Evolutionary conservation across 1,284 basidiomycete species (phyloP).

Genomic region (Entoloma clypeatum): DNA sequence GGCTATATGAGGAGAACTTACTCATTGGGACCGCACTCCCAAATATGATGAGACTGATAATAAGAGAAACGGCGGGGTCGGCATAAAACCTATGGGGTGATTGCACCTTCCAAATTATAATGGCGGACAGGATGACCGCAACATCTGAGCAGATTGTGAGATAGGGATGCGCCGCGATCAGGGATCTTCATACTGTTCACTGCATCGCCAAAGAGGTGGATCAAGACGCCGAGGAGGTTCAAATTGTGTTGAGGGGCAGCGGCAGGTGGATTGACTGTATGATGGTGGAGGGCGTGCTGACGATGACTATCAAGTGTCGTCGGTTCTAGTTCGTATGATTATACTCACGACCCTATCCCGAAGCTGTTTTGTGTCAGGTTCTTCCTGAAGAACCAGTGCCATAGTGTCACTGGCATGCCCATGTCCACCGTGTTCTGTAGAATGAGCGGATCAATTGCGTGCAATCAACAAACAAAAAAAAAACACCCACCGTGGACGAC

Average conservation of each 20-base stretch:
- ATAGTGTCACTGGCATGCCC: slow-evolving; percentile 13
- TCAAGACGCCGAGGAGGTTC: slow-evolving; percentile 40
- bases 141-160: slow-evolving; percentile 30
- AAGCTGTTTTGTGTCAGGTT: slow-evolving; percentile 9
- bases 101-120: slow-evolving; percentile 41
- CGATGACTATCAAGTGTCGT: not conserved
- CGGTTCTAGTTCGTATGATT: not conserved
- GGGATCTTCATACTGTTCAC: slow-evolving; percentile 37
- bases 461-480: slow-evolving; percentile 1
- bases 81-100: slow-evolving; percentile 43
- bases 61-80: slow-evolving; percentile 43
- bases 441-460: no score
- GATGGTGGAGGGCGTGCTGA: slow-evolving; percentile 45
- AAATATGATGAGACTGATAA: slow-evolving; percentile 45
- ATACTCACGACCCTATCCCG: slow-evolving; percentile 31
- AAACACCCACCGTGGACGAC: slow-evolving; percentile 40
- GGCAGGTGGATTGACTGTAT: slow-evolving; percentile 35
- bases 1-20: slow-evolving; percentile 22
- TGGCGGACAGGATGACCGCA: slow-evolving; percentile 43
- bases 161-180: not conserved
- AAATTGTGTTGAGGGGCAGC: slow-evolving; percentile 33
- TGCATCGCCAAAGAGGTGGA: slow-evolving; percentile 46
- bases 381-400: slow-evolving; percentile 8
- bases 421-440: slow-evolving; percentile 13
- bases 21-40: slow-evolving; percentile 45